Evolutionary conservation across 139 green algal species (phyloP), one percentile per base, ranked within the genome.

Genomic region (Coelastrella sp.): DNA sequence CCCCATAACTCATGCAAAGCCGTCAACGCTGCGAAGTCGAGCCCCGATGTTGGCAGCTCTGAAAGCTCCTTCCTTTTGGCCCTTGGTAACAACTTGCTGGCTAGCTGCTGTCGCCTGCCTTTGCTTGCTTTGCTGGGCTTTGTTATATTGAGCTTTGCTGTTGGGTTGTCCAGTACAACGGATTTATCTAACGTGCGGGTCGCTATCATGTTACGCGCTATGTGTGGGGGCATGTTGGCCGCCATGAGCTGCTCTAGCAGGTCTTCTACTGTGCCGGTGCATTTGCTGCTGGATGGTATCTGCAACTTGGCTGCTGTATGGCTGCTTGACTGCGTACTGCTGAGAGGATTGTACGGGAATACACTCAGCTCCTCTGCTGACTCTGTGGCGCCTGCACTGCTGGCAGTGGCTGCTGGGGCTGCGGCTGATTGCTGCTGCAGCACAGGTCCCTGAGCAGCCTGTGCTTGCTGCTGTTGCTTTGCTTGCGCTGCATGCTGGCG

Each of bases 91-190:
- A 84, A 73, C 85, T 83, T 79, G 4, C 7, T 59, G 19, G 73
- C 57, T 3, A 90, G 73, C 73, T 32, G 85, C 57, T 80, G 73
- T n/a, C 73, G 73, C 14, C 74, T 32, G 58, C 59, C 73, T 13
- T 84, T 91, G 80, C 59, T 56, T 11, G 5, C 19, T 7, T 22
- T 57, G 68, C 66, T 68, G 54, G 83, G 83, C 19, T 57, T 20
- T 16, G 65, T 80, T 2, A 73, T 77, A 2, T 81, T 87, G 17
- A 93, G 56, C 5, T 59, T 32, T 2, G 76, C 91, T 2, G 32
- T 90, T 3, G 91, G 91, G 83, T 93, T 93, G 76, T 92, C 87
- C 83, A 93, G 87, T 16, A 92, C 54, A 14, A 93, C 83, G 4
- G 59, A 54, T 22, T 88, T 80, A 73, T 90, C 87, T 8, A 57